Percentiles rank a stretch among this genome's conserved stretches.
Conservation (phyloP, 2,329 filamentous ascomycete species). For the Exophiala xenobiotica region DNA sequence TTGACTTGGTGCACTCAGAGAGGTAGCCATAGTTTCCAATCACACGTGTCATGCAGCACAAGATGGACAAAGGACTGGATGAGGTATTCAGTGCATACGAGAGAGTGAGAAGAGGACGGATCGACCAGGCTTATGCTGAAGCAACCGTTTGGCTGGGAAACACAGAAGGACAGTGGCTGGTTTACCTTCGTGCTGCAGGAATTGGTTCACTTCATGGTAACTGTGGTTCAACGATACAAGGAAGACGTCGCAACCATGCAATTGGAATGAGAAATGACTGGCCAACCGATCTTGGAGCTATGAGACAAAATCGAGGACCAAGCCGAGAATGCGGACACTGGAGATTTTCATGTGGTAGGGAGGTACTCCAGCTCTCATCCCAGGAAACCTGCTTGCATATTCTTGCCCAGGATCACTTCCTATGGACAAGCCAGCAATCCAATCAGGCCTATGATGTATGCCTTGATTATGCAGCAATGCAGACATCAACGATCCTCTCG, state of each 20-base stretch:
- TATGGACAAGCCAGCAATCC: background rate
- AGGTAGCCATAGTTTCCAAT: slow-evolving; percentile 6
- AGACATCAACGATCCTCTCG: too few species aligned
- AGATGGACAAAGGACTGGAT: background rate
- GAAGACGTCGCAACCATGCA: slow-evolving; percentile 19
- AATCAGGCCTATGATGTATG: background rate
- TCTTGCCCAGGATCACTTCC: background rate
- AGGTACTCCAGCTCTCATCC: too few species aligned
- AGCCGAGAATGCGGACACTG: too few species aligned
- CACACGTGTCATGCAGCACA: slow-evolving; percentile 9
- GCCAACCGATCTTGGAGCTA: too few species aligned
- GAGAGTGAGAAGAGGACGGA: slow-evolving; percentile 7
- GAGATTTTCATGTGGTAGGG: too few species aligned
- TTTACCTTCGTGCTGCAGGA: slow-evolving; percentile 15
- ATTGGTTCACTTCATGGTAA: slow-evolving; percentile 15
- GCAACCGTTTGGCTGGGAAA: slow-evolving; percentile 20
- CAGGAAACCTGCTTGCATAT: too few species aligned
- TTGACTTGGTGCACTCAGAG: background rate
- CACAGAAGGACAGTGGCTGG: slow-evolving; percentile 22
- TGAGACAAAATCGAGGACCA: too few species aligned
- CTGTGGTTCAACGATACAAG: slow-evolving; percentile 20
- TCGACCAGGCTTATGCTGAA: slow-evolving; percentile 16
- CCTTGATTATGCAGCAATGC: background rate
- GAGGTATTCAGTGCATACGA: slow-evolving; percentile 13
- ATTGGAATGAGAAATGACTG: slow-evolving; percentile 7